A percentile compares a stretch with the other conserved stretches of the same genome.
Conservation (phyloP, 1,139 yeast species). For the Hansenula lynferdii region DNA sequence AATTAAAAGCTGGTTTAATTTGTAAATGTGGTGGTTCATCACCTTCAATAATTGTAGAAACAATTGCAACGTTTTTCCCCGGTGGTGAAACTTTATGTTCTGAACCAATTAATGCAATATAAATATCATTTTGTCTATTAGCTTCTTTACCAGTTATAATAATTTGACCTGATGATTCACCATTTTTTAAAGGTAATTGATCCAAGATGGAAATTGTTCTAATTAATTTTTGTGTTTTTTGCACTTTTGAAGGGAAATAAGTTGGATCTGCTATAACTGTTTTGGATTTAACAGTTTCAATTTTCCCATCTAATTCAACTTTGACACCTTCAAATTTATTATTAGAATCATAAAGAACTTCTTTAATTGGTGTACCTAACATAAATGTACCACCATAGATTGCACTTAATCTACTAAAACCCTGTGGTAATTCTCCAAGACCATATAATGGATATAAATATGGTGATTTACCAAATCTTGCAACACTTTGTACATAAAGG, state of each 20-base stretch:
- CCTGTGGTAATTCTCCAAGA: slow-evolving; percentile 96
- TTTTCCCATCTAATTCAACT: slow-evolving; percentile 70
- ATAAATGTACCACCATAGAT: slow-evolving; percentile 98
- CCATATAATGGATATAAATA: slow-evolving; percentile 96
- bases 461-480: slow-evolving; percentile 95
- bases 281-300: slow-evolving; percentile 73
- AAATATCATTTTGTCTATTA: slow-evolving; percentile 88
- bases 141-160: slow-evolving; percentile 97
- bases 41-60: slow-evolving; percentile 93
- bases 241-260: slow-evolving; percentile 88
- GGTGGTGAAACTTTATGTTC: slow-evolving; percentile 90
- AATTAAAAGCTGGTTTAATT: slow-evolving; percentile 89
- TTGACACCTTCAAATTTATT: slow-evolving; percentile 81
- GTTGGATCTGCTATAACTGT: slow-evolving; percentile 98
- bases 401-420: slow-evolving; percentile 94
- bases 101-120: slow-evolving; percentile 85
- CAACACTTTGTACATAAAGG: slow-evolving; percentile 84
- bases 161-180: slow-evolving; percentile 87
- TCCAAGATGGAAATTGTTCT: slow-evolving; percentile 93
- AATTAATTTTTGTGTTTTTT: slow-evolving; percentile 76
- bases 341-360: slow-evolving; percentile 66
- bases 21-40: slow-evolving; percentile 93
- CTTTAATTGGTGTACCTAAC: slow-evolving; percentile 96
- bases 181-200: slow-evolving; percentile 78
- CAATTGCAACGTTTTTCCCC: slow-evolving; percentile 89